Percentiles rank a stretch among this genome's conserved stretches.
phyloP scores from a whole-genome alignment of 1,139 yeast genomes.

The Candida dubliniensis region DNA sequence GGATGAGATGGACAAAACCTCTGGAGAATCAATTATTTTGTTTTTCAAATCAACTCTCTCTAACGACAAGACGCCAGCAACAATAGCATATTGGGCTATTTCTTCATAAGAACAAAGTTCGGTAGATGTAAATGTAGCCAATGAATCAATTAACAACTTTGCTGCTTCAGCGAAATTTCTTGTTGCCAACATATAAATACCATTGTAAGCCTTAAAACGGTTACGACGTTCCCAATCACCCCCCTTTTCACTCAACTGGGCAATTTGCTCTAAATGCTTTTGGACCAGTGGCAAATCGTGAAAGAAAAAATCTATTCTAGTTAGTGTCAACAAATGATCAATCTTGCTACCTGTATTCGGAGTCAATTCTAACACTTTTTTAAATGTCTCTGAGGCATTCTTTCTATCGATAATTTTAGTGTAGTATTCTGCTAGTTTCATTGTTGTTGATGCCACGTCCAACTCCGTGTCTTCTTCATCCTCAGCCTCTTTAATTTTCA shows the following conservation, averaged over 20 bases:
- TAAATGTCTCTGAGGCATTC: slow-evolving; percentile 71
- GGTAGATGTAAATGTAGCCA: slow-evolving; percentile 95
- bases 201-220: slow-evolving; percentile 87
- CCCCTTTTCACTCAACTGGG: slow-evolving; percentile 83
- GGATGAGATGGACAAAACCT: slow-evolving; percentile 77
- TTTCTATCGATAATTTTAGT: slow-evolving; percentile 78
- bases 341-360: slow-evolving; percentile 89
- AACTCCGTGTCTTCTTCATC: slow-evolving; percentile 89
- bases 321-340: slow-evolving; percentile 76
- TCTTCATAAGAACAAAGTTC: slow-evolving; percentile 89
- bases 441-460: slow-evolving; percentile 75
- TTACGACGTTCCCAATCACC: slow-evolving; percentile 99
- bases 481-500: slow-evolving; percentile 69
- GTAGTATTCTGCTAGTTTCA: slow-evolving; percentile 84
- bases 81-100: slow-evolving; percentile 83
- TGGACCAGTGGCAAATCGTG: slow-evolving; percentile 72
- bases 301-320: slow-evolving; percentile 85
- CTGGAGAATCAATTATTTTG: slow-evolving; percentile 92
- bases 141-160: slow-evolving; percentile 77
- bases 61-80: slow-evolving; percentile 80
- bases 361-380: slow-evolving; percentile 74
- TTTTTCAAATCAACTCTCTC: slow-evolving; percentile 82
- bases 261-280: slow-evolving; percentile 72
- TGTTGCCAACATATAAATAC: slow-evolving; percentile 79
- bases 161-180: slow-evolving; percentile 86